Evolutionary conservation across 257 asterid genomes (phyloP).

Genomic region (Solanum rostratum): DNA sequence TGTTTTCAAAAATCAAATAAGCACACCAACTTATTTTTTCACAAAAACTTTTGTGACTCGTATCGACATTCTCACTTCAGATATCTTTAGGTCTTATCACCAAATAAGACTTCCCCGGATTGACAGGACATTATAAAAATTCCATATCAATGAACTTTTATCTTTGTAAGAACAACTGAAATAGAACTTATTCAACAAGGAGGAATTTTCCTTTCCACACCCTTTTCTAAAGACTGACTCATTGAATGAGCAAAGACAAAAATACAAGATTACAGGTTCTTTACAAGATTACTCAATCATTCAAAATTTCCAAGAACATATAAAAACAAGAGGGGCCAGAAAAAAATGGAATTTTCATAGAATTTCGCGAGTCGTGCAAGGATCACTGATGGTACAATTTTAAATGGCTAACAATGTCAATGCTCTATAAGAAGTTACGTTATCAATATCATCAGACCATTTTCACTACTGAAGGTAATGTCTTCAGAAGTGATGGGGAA

Average conservation of each 20-base stretch:
- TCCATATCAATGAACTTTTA: not conserved
- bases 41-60: not conserved
- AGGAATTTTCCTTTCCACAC: not conserved
- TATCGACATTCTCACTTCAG: accelerated
- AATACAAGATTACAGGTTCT: not conserved
- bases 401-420: not conserved
- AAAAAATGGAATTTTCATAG: not conserved
- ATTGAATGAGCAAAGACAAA: not conserved
- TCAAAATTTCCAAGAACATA: not conserved
- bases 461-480: constrained; percentile 54
- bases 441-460: constrained; percentile 11
- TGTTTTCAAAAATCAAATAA: not conserved
- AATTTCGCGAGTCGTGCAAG: not conserved
- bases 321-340: not conserved
- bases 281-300: not conserved
- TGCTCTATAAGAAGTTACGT: not conserved
- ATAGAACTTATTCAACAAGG: not conserved
- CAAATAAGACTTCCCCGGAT: not conserved
- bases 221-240: not conserved
- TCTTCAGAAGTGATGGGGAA: constrained; percentile 55
- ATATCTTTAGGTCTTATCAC: not conserved
- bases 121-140: accelerated
- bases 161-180: not conserved
- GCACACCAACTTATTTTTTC: no score
- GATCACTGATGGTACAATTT: not conserved